A percentile compares a stretch with the other conserved stretches of the same genome.
Evolutionary conservation across 1,139 yeast genomes (phyloP).

Genomic region (Hyphopichia burtonii): DNA sequence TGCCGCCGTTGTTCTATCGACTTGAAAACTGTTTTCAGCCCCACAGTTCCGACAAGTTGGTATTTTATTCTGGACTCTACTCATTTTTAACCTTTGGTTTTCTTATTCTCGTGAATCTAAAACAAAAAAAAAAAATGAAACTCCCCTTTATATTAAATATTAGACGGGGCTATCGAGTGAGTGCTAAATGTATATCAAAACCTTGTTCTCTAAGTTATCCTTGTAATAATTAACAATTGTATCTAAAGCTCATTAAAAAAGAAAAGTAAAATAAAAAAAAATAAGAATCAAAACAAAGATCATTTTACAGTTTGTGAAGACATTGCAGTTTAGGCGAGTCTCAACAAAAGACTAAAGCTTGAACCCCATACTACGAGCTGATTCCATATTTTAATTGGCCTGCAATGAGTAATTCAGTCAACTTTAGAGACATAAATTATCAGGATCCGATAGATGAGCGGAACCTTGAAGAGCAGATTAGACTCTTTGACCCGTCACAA

Average conservation of each 20-base stretch:
- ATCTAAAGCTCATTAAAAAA: too few species aligned
- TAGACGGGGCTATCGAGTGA: too few species aligned
- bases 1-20: conserved; percentile 56
- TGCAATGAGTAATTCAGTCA: not conserved
- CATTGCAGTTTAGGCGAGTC: too few species aligned
- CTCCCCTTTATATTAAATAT: too few species aligned
- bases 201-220: too few species aligned
- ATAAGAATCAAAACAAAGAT: too few species aligned
- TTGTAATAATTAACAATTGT: too few species aligned
- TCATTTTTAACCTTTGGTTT: conserved; percentile 1
- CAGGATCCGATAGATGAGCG: not conserved
- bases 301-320: too few species aligned
- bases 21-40: conserved; percentile 3
- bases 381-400: not conserved
- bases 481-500: not conserved
- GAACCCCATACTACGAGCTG: not conserved
- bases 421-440: not conserved
- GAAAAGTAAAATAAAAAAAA: too few species aligned
- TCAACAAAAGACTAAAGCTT: too few species aligned
- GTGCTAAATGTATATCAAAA: too few species aligned
- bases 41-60: conserved; percentile 6
- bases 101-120: not conserved
- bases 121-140: not conserved
- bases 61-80: conserved; percentile 1
- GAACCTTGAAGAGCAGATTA: conserved; percentile 1